A percentile compares a stretch with the other conserved stretches of the same genome.
Conservation (phyloP, 345 rosid genomes). For the Citrus australasica region DNA sequence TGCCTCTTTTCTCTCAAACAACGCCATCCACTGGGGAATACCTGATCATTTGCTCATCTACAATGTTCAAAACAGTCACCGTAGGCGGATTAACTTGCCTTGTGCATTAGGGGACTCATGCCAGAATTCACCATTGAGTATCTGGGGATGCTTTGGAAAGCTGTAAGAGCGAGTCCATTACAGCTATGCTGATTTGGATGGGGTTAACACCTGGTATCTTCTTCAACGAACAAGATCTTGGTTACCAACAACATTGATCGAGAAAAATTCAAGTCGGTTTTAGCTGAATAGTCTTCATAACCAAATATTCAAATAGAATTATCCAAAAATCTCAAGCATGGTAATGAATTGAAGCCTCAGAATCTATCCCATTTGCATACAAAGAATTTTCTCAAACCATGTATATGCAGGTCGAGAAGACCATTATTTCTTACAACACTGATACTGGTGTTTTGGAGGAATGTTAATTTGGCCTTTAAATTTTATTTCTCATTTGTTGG, state of each 20-base stretch:
- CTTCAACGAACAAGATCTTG: constrained; percentile 14
- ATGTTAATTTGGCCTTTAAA: background rate
- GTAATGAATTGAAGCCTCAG: background rate
- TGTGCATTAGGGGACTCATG: background rate
- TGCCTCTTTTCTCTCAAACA: constrained; percentile 12
- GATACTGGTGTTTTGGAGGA: background rate
- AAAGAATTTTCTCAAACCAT: constrained; percentile 9
- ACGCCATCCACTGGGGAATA: constrained; percentile 21
- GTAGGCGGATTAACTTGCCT: constrained; percentile 14
- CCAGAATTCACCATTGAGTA: background rate
- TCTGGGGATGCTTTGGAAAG: constrained; percentile 22
- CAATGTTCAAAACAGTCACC: background rate
- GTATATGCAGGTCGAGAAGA: constrained; percentile 16
- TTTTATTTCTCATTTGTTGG: background rate
- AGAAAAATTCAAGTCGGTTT: constrained; percentile 14
- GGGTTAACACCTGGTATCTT: constrained; percentile 24
- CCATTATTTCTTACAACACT: constrained; percentile 15
- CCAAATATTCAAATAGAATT: background rate
- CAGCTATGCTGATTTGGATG: constrained; percentile 13
- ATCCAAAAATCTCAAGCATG: background rate
- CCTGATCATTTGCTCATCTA: constrained; percentile 14
- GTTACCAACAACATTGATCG: constrained; percentile 7
- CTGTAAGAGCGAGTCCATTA: constrained; percentile 12
- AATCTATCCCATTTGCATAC: constrained; percentile 7
- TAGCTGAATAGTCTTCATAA: constrained; percentile 7